Base-by-base conservation (phyloP, 1,284 basidiomycete species). In the Papiliotrema flavescens region DNA sequence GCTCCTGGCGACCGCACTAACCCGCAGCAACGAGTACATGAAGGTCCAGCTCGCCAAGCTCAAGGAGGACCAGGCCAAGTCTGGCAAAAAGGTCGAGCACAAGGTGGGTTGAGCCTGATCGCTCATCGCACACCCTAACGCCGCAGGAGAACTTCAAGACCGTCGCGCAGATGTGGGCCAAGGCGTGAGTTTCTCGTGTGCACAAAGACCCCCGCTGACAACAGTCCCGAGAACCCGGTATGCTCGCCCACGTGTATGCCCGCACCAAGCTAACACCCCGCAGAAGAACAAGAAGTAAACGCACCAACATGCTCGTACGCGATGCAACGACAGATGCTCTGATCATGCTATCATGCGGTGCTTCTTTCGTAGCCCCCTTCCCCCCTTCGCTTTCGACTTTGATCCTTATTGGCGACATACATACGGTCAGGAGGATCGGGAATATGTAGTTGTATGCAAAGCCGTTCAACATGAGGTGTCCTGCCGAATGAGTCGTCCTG, bases 31-130 rank as follows among this genome's bases (percentile, higher is more conserved):
- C 65, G 60, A 67, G 45, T 75, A 67, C 69, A 73, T 75, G 71
- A 75, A 75, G 67, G 70, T 73, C 48, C 70, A 73, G 58, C 73
- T 75, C 57, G 73, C 71, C 61, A 73, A 75, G 64, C 67, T 75
- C 65, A 75, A 74, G 70, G 68, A 60, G 28, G 71, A 73, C 41
- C 61, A 68, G 51, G 70, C 71, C 62, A 71, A 75, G 63, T 42
- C 65, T 14, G 70, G 70, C 56, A 69, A 70, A 60, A 73, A 67
- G 60, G 53, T 51, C 51, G 67, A 69, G 56, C 73, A 75, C 69
- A 69, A 66, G 69, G 70, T 73, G 37, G 28, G 70, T 58, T 24
- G n/a, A n/a, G n/a, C n/a, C n/a, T 20, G 28, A 13, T 17, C 44
- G 9, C 20, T 22, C 40, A 32, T 3, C 32, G 19, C 9, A 35